Base-by-base conservation (phyloP, 23 red algal species). In the Chondrus crispus region DNA sequence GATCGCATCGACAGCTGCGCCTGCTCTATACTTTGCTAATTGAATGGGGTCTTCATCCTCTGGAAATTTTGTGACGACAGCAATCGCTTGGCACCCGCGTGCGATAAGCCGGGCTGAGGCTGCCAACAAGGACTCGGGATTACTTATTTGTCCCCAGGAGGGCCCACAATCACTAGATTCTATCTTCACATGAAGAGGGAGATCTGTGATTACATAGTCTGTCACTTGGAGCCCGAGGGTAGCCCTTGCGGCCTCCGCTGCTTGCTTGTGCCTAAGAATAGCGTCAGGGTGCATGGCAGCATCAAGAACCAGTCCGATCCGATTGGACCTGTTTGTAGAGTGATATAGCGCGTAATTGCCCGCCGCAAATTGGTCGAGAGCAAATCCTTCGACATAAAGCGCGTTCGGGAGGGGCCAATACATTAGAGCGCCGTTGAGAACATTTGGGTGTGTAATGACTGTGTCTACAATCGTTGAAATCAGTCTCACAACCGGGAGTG, bases 401-500 rank as follows among this genome's bases (percentile, higher is more conserved):
- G 95, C 97, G 72, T 98, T 98, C 10, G 57, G 74, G 55, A 96
- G 83, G 16, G 97, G 90, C 75, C 93, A 96, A 54, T 98, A 98
- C 89, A 98, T 86, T 19, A 96, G 74, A 41, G 94, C 97, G 18
- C 97, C 97, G 63, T 98, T 98, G 5, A 96, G 76, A 41, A 98
- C 92, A 47, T 98, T 98, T 22, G 97, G 97, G 88, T 98, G 97
- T 6, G 97, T 96, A 40, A 98, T 85, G 13, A 98, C 89, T 1
- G 60, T 87, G 79, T 96, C 97, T 14, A 78, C 78, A 55, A 95
- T 88, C 13, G 90, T 51, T 24, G 97, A 86, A 51, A 98, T 84
- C 43, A 95, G 91, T 33, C 93, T 66, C 20, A 88, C 93, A 13
- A 82, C 68, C 2, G 97, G 97, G 41, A 98, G 88, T 7, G 87